phyloP scores from a whole-genome alignment of 352 stramenopile genomes.

The Phytophthora quininea region DNA sequence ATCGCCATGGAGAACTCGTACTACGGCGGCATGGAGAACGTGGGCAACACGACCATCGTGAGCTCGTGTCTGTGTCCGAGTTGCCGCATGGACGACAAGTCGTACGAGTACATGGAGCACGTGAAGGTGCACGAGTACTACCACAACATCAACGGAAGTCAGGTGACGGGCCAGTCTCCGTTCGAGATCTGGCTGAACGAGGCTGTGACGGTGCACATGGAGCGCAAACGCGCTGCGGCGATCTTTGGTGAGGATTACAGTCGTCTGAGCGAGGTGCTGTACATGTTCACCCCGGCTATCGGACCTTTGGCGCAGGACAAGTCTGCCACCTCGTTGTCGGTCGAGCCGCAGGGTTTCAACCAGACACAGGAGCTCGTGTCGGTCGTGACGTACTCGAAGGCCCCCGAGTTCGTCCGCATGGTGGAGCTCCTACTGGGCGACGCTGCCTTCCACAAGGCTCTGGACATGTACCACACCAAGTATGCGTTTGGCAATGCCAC shows the following conservation, averaged over 20 bases:
- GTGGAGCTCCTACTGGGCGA: constrained; percentile 71
- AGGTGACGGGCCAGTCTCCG: constrained; percentile 80
- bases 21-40: constrained; percentile 85
- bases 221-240: constrained; percentile 63
- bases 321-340: constrained; percentile 69
- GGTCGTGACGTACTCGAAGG: constrained; percentile 81
- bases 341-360: constrained; percentile 80
- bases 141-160: constrained; percentile 84
- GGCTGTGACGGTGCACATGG: constrained; percentile 83
- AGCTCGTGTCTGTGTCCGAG: constrained; percentile 74
- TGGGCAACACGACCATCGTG: constrained; percentile 84
- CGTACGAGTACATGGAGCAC: constrained; percentile 85
- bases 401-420: constrained; percentile 82
- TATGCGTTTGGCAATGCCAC: constrained; percentile 77
- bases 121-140: constrained; percentile 88
- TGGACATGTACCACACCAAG: constrained; percentile 82
- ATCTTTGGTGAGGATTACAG: constrained; percentile 81
- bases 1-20: constrained; percentile 88
- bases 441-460: constrained; percentile 72
- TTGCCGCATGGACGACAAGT: constrained; percentile 76
- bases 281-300: constrained; percentile 79
- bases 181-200: constrained; percentile 88
- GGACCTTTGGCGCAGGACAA: constrained; percentile 72
- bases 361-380: constrained; percentile 83
- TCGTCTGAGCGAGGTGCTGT: constrained; percentile 71